Evolutionary conservation across 2,329 filamentous ascomycete genomes (phyloP).

Genomic region (Curvularia sp.): DNA sequence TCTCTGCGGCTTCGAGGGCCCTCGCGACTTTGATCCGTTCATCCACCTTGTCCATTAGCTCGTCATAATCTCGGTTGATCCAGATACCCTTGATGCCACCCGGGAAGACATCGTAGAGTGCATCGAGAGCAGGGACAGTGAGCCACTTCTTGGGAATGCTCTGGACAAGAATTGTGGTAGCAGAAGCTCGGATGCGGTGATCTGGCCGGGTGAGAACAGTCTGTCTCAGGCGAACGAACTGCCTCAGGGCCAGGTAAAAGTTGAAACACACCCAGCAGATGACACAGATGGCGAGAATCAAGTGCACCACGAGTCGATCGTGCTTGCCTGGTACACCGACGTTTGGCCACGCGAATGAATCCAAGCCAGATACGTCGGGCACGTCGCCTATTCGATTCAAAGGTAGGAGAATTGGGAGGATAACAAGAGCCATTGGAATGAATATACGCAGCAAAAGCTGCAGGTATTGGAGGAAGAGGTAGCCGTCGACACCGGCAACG

Average conservation of each 20-base stretch:
- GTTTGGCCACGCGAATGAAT: slow-evolving; percentile 88
- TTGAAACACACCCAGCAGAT: slow-evolving; percentile 86
- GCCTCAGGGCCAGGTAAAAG: slow-evolving; percentile 82
- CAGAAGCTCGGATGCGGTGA: slow-evolving; percentile 89
- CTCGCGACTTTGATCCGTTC: slow-evolving; percentile 74
- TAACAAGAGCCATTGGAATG: slow-evolving; percentile 76
- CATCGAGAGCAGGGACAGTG: slow-evolving; percentile 77
- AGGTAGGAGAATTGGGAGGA: slow-evolving; percentile 85
- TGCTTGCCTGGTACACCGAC: slow-evolving; percentile 68
- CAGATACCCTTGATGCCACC: slow-evolving; percentile 95
- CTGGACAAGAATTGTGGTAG: slow-evolving; percentile 92
- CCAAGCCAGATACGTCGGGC: slow-evolving; percentile 63
- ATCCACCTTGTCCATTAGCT: slow-evolving; percentile 83
- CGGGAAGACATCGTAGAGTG: slow-evolving; percentile 93
- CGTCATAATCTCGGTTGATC: slow-evolving; percentile 90
- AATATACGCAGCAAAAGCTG: slow-evolving; percentile 90
- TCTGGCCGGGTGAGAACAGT: slow-evolving; percentile 94
- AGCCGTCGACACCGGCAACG: slow-evolving; percentile 94
- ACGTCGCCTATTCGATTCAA: slow-evolving; percentile 78
- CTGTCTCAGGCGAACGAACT: slow-evolving; percentile 92
- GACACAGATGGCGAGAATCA: slow-evolving; percentile 78
- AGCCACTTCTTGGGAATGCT: slow-evolving; percentile 93
- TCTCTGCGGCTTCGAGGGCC: slow-evolving; percentile 81
- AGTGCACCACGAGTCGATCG: slow-evolving; percentile 80
- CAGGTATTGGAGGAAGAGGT: slow-evolving; percentile 94